Evolutionary conservation across 2,329 filamentous ascomycete genomes (phyloP), one percentile per base, ranked within the genome.

Genomic region (Fusarium odoratissimum): DNA sequence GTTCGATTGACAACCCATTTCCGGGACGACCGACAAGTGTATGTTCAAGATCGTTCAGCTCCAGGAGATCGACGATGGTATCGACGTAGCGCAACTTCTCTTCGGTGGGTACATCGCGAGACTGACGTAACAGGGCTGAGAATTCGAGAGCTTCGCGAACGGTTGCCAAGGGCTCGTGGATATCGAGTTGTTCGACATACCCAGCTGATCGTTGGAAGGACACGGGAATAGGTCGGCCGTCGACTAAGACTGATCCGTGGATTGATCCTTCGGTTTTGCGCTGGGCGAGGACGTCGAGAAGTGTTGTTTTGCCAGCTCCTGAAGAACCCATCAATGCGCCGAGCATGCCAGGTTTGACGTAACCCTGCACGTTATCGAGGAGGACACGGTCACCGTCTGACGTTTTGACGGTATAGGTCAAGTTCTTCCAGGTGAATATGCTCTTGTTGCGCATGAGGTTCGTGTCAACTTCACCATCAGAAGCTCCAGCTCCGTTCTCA

Each of bases 281-380:
- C 69, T 92, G 93, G 5, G 94, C 94, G 28, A 97, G 86, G 4
- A 94, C 92, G 79, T 96, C 94, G 8, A 97, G 85, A 3, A 97
- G 87, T 0, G 94, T 96, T 0, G 94, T 97, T 82, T 97, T 97
- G 42, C 94, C 94, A 14, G 94, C 94, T 70, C 93, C 93, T 19
- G 91, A 93, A 3, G 92, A 90, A 76, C 93, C 91, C 93, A 95
- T 93, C 25, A 95, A 84, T 6, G 92, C 93, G 7, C 91, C 93
- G 28, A 95, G 83, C 71, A 91, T 94, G 42, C 93, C 93, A 0
- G 93, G 93, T 79, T 94, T 93, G 54, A 95, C 92, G 89, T 92
- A 97, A 6, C 94, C 94, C 71, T 94, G 90, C 1, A 97, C 92
- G 60, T 95, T 88, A 71, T 96, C 91, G 8, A 97, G 84, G 60